Evolutionary conservation across 176 grass and related monocot genomes (phyloP).

Genomic region (Oryza glumipatula): DNA sequence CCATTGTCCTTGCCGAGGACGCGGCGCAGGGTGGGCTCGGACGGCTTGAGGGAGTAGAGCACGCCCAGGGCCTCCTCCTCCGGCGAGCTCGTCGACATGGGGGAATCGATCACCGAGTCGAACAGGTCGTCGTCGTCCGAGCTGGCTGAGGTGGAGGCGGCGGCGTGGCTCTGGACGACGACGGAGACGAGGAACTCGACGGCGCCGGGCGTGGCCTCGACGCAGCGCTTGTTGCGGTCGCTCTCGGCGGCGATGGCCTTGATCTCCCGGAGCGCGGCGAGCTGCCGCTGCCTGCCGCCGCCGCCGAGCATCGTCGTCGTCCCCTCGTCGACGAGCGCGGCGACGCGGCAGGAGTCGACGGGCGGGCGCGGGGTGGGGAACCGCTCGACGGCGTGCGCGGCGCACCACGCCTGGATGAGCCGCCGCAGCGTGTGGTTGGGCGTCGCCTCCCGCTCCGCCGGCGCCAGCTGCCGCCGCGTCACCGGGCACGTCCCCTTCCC

Average conservation of each 20-base stretch:
- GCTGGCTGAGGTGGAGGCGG: not conserved
- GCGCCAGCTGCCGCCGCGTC: conserved; percentile 50
- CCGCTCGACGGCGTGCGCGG: conserved; percentile 60
- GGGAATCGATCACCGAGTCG: conserved; percentile 15
- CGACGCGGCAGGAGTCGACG: conserved; percentile 49
- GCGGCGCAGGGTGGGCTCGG: conserved; percentile 27
- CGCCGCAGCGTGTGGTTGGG: conserved; percentile 94
- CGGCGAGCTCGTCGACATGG: conserved; percentile 35
- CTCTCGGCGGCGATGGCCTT: conserved; percentile 54
- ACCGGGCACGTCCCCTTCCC: conserved; percentile 57
- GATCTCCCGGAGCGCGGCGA: conserved; percentile 55
- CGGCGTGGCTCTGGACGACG: conserved; percentile 22
- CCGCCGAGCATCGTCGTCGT: not conserved
- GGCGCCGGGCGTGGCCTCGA: conserved; percentile 42
- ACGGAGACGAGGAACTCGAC: conserved; percentile 53
- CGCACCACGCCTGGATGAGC: conserved; percentile 88
- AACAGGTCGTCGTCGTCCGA: not conserved
- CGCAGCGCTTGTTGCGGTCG: conserved; percentile 59
- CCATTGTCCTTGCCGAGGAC: conserved; percentile 35
- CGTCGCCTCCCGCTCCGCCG: conserved; percentile 51
- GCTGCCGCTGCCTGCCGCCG: not conserved
- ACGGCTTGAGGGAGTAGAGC: conserved; percentile 59
- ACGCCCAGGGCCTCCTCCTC: conserved; percentile 62
- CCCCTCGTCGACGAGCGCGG: conserved; percentile 48
- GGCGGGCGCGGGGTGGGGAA: conserved; percentile 67